Base-by-base conservation (phyloP, 1,284 basidiomycete genomes). In the Athelia psychrophila region DNA sequence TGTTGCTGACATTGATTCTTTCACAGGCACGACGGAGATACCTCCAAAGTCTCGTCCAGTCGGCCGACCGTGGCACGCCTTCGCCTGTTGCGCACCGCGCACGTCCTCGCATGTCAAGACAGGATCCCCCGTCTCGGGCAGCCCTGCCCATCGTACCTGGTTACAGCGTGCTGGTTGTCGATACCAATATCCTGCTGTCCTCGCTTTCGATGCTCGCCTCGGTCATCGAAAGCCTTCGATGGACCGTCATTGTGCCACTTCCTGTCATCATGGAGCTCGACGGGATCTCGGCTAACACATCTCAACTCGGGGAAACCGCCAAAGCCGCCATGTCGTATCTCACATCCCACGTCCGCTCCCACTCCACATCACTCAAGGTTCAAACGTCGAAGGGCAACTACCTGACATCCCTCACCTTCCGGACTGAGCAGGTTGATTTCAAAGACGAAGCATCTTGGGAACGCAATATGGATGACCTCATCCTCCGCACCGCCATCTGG, bases 191-290 rank as follows among this genome's bases (percentile, higher is more conserved):
- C 54, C 73, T 98, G 0, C 79, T 98, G 4, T 90, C 91, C 0
- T 90, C 90, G 0, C 74, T 96, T 4, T 69, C 83, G 0, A 75
- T 88, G 55, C 79, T 98, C 55, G 69, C 81, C 2, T 79, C 85
- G 12, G 76, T 98, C 53, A 78, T 98, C 53, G 89, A 96, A 65
- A 86, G 84, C 56, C 73, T 84, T 25, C 76, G 76, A 40, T 99
- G 94, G 94, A 97, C 91, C 0, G 78, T 97, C 48, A 77, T 99
- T 51, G 77, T 99, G 0, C 96, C 96, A 3, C 80, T 98, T 2
- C 94, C 94, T 0, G 96, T 97, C 51, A 81, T 98, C 61, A 98
- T 95, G 76, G 96, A 99, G 63, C 84, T 99, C 10, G 96, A 99
- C 60, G 94, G 95, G 13, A 80, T 98, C 30, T 79, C 83, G 0